Conservation (phyloP, 768 basidiomycete genomes). For the Boletus sp. region DNA sequence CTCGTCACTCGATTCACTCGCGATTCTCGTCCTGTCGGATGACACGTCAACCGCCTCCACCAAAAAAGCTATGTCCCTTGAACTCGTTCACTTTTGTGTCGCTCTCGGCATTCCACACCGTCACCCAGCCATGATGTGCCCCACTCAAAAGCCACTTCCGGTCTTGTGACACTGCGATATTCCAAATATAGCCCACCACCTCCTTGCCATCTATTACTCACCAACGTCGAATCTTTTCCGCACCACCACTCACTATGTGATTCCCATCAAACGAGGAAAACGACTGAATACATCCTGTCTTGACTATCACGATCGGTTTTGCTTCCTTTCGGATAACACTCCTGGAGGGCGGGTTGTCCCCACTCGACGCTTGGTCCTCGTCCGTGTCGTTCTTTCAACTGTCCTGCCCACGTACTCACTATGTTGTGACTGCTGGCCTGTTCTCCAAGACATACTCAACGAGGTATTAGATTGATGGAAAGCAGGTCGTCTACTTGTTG, state of each 20-base stretch:
- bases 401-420: too few relatives aligned
- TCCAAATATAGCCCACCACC: not conserved
- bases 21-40: not conserved
- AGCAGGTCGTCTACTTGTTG: too few relatives aligned
- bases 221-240: not conserved
- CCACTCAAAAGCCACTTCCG: not conserved
- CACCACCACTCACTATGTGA: not conserved
- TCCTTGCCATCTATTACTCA: not conserved
- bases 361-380: too few relatives aligned
- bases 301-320: not conserved
- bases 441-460: too few relatives aligned
- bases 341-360: too few relatives aligned
- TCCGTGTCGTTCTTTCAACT: too few relatives aligned
- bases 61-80: not conserved
- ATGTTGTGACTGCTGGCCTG: too few relatives aligned
- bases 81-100: not conserved
- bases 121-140: not conserved
- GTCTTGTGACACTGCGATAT: not conserved
- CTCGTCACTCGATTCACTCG: not conserved
- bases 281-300: not conserved
- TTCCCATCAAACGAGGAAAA: not conserved
- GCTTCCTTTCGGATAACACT: too few relatives aligned
- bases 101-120: not conserved
- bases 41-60: constrained; percentile 1
- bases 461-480: too few relatives aligned